These are phyloP conservation scores for Aspergillus quadricinctus DNA, from an alignment of 2,329 filamentous ascomycete genomes.

Conservation along the genomic window DNA sequence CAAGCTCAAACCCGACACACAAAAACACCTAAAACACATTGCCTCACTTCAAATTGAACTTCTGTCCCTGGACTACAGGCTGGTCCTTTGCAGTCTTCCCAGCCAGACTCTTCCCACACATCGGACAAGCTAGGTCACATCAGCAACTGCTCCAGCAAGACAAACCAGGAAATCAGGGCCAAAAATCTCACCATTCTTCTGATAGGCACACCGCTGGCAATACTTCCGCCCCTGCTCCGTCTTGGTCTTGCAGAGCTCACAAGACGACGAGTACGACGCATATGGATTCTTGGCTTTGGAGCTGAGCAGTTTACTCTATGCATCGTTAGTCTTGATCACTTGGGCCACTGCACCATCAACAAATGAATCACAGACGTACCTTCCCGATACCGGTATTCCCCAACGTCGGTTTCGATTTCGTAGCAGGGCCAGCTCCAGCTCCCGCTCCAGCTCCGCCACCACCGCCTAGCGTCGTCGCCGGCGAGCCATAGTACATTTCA, in stretches of 20 bases:
- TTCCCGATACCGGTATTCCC: conserved; percentile 58
- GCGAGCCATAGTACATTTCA: conserved; percentile 62
- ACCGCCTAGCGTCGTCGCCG: conserved; percentile 37
- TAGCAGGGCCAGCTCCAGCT: conserved; percentile 8
- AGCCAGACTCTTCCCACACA: conserved; percentile 56
- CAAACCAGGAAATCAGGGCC: not conserved
- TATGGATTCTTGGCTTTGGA: conserved; percentile 64
- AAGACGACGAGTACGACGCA: conserved; percentile 59
- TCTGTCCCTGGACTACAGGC: conserved; percentile 56
- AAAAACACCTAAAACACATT: conserved; percentile 1
- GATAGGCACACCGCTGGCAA: conserved; percentile 61
- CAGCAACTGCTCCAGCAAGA: conserved; percentile 11
- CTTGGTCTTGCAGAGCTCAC: conserved; percentile 60
- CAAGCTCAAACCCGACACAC: not conserved
- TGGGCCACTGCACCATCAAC: not conserved
- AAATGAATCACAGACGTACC: conserved; percentile 36
- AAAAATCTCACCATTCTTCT: conserved; percentile 50
- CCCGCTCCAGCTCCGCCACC: conserved; percentile 23
- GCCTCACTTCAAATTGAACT: conserved; percentile 58
- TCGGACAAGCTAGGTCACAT: conserved; percentile 51
- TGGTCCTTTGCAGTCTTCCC: conserved; percentile 45
- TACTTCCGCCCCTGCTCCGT: conserved; percentile 57
- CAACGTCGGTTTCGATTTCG: conserved; percentile 44
- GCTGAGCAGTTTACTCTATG: conserved; percentile 60
- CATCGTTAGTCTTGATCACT: not conserved